Evolutionary conservation across 192 early-diverging fungal species (phyloP).

Genomic region (Gamsiella multidivaricata): DNA sequence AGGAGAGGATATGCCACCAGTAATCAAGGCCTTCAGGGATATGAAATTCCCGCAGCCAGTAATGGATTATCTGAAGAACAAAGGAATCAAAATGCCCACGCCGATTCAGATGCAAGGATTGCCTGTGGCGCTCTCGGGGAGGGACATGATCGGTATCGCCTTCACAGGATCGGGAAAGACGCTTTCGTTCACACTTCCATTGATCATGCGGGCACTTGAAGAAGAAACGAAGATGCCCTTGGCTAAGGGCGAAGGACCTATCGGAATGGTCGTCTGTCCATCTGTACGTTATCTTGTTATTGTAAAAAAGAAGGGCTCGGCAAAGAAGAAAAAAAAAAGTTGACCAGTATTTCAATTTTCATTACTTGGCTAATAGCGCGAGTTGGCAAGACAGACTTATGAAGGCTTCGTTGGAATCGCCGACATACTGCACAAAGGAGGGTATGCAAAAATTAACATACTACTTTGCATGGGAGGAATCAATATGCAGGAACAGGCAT

Average conservation of each 20-base stretch:
- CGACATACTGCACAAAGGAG: conserved; percentile 65
- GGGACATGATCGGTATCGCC: conserved; percentile 99
- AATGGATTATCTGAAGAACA: conserved; percentile 79
- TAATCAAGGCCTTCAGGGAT: conserved; percentile 81
- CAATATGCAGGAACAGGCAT: conserved; percentile 87
- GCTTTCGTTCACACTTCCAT: conserved; percentile 92
- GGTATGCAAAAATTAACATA: conserved; percentile 79
- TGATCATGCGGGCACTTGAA: conserved; percentile 93
- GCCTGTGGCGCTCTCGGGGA: conserved; percentile 87
- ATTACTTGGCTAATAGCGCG: conserved; percentile 78
- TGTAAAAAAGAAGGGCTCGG: too few species aligned
- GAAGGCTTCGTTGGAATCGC: conserved; percentile 81
- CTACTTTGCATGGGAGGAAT: conserved; percentile 96
- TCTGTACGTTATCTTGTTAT: conserved; percentile 81
- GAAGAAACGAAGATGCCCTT: conserved; percentile 89
- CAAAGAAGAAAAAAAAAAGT: too few species aligned
- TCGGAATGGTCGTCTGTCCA: conserved; percentile 95
- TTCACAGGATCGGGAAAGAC: conserved; percentile 99
- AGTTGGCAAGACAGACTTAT: conserved; percentile 94
- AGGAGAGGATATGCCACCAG: conserved; percentile 87
- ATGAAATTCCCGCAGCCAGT: conserved; percentile 90
- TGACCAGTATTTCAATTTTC: not conserved
- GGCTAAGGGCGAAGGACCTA: conserved; percentile 87
- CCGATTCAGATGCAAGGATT: conserved; percentile 98
- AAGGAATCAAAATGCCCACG: conserved; percentile 89